Conservation (phyloP, 139 green algal genomes). For the Gonium pectorale region DNA sequence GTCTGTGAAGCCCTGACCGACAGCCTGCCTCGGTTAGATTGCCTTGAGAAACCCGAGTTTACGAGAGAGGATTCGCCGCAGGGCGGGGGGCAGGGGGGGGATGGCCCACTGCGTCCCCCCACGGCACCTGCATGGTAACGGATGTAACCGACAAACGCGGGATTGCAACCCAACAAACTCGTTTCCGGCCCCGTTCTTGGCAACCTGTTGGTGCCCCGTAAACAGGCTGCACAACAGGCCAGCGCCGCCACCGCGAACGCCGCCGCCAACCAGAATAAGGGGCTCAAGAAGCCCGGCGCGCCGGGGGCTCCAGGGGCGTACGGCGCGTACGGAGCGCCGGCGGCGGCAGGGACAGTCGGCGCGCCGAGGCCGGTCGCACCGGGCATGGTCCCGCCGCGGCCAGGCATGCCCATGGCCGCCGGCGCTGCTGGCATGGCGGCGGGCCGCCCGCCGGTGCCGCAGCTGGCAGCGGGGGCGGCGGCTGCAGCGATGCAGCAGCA, state of each 20-base stretch:
- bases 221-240: background rate
- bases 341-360: background rate
- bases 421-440: background rate
- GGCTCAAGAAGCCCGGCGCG: background rate
- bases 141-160: too few relatives aligned
- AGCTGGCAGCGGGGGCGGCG: background rate
- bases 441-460: background rate
- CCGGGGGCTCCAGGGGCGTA: background rate
- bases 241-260: background rate
- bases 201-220: too few relatives aligned
- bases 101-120: too few relatives aligned
- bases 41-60: too few relatives aligned
- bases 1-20: too few relatives aligned
- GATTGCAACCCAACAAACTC: too few relatives aligned
- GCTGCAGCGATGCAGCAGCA: background rate
- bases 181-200: too few relatives aligned
- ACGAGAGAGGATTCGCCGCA: too few relatives aligned
- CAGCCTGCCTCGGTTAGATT: too few relatives aligned
- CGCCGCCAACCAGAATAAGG: background rate
- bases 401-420: background rate
- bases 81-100: too few relatives aligned
- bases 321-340: background rate
- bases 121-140: too few relatives aligned
- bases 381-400: background rate
- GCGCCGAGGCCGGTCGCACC: background rate